Percentiles rank a stretch among this genome's conserved stretches.
Conservation (phyloP, 164 flowering plant species). For the Kingdonia uniflora region DNA sequence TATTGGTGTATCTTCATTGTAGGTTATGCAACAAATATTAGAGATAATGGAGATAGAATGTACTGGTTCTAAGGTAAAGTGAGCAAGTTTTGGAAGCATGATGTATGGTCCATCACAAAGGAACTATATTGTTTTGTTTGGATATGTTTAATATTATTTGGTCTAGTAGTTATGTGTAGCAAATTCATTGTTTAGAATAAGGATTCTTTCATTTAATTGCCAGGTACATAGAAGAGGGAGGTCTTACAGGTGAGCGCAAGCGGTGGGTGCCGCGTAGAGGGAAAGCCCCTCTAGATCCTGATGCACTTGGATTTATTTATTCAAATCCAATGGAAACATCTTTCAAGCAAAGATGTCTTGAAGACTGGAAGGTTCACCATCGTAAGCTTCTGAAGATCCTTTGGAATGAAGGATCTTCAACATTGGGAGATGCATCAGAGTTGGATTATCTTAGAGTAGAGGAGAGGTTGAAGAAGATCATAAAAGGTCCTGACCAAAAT, state of each 20-base stretch:
- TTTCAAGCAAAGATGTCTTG: slow-evolving; percentile 85
- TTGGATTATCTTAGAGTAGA: slow-evolving; percentile 66
- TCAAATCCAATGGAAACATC: slow-evolving; percentile 87
- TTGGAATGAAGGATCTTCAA: slow-evolving; percentile 56
- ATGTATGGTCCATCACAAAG: no score
- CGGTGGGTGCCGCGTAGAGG: slow-evolving; percentile 99
- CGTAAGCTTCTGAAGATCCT: slow-evolving; percentile 63
- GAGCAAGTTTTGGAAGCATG: no score
- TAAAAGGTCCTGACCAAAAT: slow-evolving; percentile 80
- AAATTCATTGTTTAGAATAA: neutral
- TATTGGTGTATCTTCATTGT: no score
- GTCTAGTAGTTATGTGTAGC: neutral
- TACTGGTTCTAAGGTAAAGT: no score
- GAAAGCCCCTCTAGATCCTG: slow-evolving; percentile 92
- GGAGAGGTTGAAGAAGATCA: slow-evolving; percentile 67
- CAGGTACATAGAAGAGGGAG: slow-evolving; percentile 92
- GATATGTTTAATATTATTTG: no score
- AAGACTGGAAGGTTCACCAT: slow-evolving; percentile 67
- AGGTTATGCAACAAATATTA: no score
- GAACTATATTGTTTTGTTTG: no score
- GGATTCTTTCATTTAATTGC: slow-evolving; percentile 2
- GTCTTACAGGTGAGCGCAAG: slow-evolving; percentile 94
- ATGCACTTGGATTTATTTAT: slow-evolving; percentile 68
- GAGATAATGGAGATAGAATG: no score
- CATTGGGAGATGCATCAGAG: slow-evolving; percentile 66